Evolutionary conservation across 2,329 filamentous ascomycete genomes (phyloP), one percentile per base, ranked within the genome.

Genomic region (Fusarium sp.): DNA sequence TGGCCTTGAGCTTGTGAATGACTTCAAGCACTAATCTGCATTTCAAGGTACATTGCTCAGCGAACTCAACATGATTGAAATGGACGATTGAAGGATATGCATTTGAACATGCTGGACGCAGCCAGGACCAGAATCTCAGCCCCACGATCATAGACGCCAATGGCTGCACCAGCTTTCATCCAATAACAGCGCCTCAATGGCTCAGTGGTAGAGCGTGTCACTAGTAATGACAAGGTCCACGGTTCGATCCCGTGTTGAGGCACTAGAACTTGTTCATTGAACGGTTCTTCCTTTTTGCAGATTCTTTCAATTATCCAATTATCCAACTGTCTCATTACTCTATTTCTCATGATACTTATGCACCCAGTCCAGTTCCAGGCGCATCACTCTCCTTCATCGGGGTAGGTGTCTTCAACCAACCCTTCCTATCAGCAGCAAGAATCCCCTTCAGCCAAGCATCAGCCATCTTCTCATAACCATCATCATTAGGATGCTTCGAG

Each of bases 401-500:
- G 5, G 58, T 7, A 18, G 68, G 68, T 20, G 13, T 56, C 55
- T 71, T 55, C 37, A 71, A 6, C 67, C 67, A 71, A 13, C 63
- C 67, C 20, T 43, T 69, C 25, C 47, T 28, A 11, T 68, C 51
- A 18, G 67, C 68, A 16, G 64, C 55, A 0, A 55, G 9, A 32
- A 71, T 71, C 10, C 48, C 63, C n/a, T 68, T 48, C 7, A 68
- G 14, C 68, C 68, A 71, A 12, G 68, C 67, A 20, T 63, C 28
- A 3, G 68, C 63, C 68, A 71, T 71, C 37, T 71, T 71, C 34
- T 68, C 37, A 34, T 71, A 71, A 2, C 68, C 68, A n/a, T 21
- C 20, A 23, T 71, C 59, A 11, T 71, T 71, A 6, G 68, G 68
- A 16, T 71, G 68, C 11, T 71, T 71, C 0, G 40, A 25, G 6